Evolutionary conservation across 345 rosid species (phyloP).

Genomic region (Salix koriyanagi): DNA sequence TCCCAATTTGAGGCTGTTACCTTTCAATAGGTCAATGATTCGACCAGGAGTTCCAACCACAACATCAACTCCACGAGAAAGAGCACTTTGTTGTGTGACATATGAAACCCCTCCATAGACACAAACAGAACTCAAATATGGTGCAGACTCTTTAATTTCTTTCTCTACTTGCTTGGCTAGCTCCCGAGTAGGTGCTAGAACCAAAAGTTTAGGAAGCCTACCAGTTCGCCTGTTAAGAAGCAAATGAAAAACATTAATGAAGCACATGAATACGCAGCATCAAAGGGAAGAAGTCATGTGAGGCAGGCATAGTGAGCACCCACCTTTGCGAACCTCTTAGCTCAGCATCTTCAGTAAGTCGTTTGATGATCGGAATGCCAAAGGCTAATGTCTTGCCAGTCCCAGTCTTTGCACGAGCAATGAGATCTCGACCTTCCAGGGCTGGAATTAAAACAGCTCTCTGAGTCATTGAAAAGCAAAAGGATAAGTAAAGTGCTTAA

Average conservation of each 20-base stretch:
- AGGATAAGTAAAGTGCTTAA: not conserved
- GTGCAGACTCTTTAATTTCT: slow-evolving; percentile 87
- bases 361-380: slow-evolving; percentile 85
- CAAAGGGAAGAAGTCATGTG: not conserved
- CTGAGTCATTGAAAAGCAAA: slow-evolving; percentile 24
- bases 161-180: slow-evolving; percentile 96
- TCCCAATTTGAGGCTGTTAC: slow-evolving; percentile 72
- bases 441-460: slow-evolving; percentile 91
- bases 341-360: slow-evolving; percentile 59
- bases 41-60: slow-evolving; percentile 99
- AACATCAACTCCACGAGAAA: slow-evolving; percentile 88
- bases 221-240: slow-evolving; percentile 47
- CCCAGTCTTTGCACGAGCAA: slow-evolving; percentile 98
- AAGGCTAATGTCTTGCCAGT: slow-evolving; percentile 99
- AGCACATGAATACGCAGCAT: not conserved
- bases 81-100: slow-evolving; percentile 68
- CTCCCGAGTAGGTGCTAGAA: slow-evolving; percentile 87
- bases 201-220: slow-evolving; percentile 72
- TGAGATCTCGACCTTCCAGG: slow-evolving; percentile 76
- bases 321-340: slow-evolving; percentile 49
- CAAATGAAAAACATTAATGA: slow-evolving; percentile 6
- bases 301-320: slow-evolving; percentile 34
- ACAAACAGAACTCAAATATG: slow-evolving; percentile 77
- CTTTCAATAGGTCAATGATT: slow-evolving; percentile 72
- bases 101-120: slow-evolving; percentile 98